Evolutionary conservation across 768 basidiomycete species (phyloP).

Genomic region (Megacollybia marginata): DNA sequence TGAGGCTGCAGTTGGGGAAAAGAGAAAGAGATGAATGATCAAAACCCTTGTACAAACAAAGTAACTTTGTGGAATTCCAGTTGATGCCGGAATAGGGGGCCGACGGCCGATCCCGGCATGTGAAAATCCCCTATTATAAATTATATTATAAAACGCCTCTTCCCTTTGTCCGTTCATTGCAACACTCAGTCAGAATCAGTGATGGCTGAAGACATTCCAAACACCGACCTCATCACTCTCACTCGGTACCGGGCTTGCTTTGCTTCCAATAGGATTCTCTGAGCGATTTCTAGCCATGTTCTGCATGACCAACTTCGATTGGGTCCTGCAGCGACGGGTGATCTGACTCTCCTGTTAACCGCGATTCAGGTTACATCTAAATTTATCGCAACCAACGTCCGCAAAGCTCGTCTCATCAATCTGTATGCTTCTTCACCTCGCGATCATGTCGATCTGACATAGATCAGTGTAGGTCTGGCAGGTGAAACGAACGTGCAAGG

Average conservation of each 20-base stretch:
- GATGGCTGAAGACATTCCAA: constrained; percentile 61
- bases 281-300: constrained; percentile 58
- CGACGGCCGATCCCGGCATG: too few relatives aligned
- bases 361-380: constrained; percentile 95
- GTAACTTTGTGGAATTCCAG: too few relatives aligned
- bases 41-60: too few relatives aligned
- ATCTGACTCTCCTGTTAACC: constrained; percentile 88
- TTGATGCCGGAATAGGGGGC: too few relatives aligned
- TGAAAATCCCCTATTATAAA: too few relatives aligned
- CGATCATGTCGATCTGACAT: background rate
- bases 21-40: background rate
- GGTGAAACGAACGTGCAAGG: constrained; percentile 97
- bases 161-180: too few relatives aligned
- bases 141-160: too few relatives aligned
- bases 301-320: constrained; percentile 78
- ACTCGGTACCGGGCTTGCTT: constrained; percentile 55
- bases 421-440: constrained; percentile 49
- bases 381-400: constrained; percentile 97
- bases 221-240: constrained; percentile 86
- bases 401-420: constrained; percentile 95
- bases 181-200: constrained; percentile 7
- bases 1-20: too few relatives aligned
- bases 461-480: constrained; percentile 84
- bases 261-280: constrained; percentile 2
- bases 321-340: constrained; percentile 81